Conservation (phyloP, 176 grass and related monocot genomes). For the Hordeum vulgare region MorexV3_pseudomolecules_assembly NC_058521.1:433518676-433519175, state of each 20-base stretch:
- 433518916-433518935: not conserved
- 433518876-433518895: not conserved
- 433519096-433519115: conserved; percentile 37
- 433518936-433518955: not conserved
- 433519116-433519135: conserved; percentile 18
- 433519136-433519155: not conserved
- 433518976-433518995: not conserved
- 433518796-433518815: not conserved
- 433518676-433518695: not conserved
- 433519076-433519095: conserved; percentile 27
- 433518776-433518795: not conserved
- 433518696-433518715: not conserved
- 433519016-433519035: conserved; percentile 9
- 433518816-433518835: not conserved
- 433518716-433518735: conserved; percentile 22
- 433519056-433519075: conserved; percentile 26
- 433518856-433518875: not conserved
- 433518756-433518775: not conserved
- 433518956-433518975: no score
- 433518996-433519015: not conserved
- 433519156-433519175: not conserved
- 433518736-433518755: conserved; percentile 8
- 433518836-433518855: not conserved
- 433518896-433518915: not conserved
- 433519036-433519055: not conserved